Percentiles rank a stretch among this genome's conserved stretches.
phyloP scores from a whole-genome alignment of 2,329 filamentous ascomycete genomes.

The Orbilia brochopaga region DNA sequence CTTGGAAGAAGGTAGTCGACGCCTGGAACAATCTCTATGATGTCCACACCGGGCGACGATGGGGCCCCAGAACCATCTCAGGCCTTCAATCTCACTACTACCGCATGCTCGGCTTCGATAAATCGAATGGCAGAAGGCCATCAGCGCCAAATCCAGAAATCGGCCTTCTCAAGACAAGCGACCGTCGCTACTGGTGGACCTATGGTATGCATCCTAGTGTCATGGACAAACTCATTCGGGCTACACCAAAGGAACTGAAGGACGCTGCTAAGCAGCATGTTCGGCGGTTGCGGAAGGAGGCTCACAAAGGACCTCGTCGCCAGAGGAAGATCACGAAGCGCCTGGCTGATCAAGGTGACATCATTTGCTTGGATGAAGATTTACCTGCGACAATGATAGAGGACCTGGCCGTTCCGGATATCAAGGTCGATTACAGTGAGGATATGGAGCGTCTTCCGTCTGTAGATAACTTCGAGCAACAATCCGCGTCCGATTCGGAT shows the following conservation, averaged over 20 bases:
- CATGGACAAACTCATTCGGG: background rate
- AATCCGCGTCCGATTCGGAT: conserved; percentile 37
- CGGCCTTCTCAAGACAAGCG: conserved; percentile 39
- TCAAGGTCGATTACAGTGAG: conserved; percentile 2
- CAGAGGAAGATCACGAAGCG: conserved; percentile 34
- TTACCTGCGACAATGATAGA: background rate
- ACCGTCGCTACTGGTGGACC: conserved; percentile 46
- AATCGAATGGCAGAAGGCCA: conserved; percentile 27
- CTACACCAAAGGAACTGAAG: conserved; percentile 32
- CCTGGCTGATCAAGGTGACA: conserved; percentile 11
- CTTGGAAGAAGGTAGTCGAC: conserved; percentile 47
- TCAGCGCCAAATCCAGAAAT: conserved; percentile 47
- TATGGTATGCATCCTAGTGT: conserved; percentile 30
- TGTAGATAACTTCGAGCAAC: conserved; percentile 22
- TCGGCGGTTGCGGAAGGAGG: conserved; percentile 23
- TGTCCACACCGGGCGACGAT: conserved; percentile 24
- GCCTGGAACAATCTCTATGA: conserved; percentile 39
- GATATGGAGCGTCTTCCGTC: conserved; percentile 33
- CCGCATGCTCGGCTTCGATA: conserved; percentile 45
- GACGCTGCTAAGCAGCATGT: conserved; percentile 27
- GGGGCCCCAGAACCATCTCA: conserved; percentile 47
- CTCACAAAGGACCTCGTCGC: conserved; percentile 34
- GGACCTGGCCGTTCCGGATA: conserved; percentile 8
- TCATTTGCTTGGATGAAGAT: background rate
- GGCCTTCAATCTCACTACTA: conserved; percentile 50